A percentile compares a stretch with the other conserved stretches of the same genome.
phyloP scores from a whole-genome alignment of 1,284 basidiomycete genomes.

The Coniophora puteana region DNA sequence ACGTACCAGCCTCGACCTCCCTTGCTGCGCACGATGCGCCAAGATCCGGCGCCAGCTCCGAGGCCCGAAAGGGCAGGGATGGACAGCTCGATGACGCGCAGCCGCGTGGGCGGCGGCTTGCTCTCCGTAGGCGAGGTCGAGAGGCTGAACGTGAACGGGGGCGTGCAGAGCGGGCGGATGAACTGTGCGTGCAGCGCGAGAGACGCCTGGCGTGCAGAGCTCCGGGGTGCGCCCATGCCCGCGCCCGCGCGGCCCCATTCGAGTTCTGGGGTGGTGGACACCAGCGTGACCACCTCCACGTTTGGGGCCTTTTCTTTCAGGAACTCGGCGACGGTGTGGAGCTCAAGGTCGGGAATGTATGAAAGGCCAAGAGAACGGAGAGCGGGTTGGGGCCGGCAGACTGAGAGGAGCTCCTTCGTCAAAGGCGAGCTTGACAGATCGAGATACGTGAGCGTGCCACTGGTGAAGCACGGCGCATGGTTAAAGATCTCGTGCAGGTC shows the following conservation, averaged over 20 bases:
- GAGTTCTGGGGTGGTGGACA: conserved; percentile 75
- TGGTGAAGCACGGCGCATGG: conserved; percentile 78
- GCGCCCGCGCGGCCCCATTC: conserved; percentile 44
- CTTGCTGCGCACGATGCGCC: conserved; percentile 88
- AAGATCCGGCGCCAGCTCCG: conserved; percentile 74
- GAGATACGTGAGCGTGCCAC: conserved; percentile 78
- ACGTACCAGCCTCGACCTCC: conserved; percentile 96
- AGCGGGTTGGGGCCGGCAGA: conserved; percentile 65
- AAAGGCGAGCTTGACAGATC: conserved; percentile 86
- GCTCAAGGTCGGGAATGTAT: conserved; percentile 71
- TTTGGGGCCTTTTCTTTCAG: conserved; percentile 66
- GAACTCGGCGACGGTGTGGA: conserved; percentile 70
- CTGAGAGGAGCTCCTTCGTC: conserved; percentile 56
- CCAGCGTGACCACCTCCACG: conserved; percentile 84
- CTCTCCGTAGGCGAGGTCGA: conserved; percentile 27
- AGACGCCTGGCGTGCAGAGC: conserved; percentile 51
- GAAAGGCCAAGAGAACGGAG: conserved; percentile 88
- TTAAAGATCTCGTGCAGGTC: conserved; percentile 73
- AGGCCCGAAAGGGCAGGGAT: conserved; percentile 70
- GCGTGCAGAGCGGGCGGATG: conserved; percentile 74
- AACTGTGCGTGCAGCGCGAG: conserved; percentile 66
- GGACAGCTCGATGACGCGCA: conserved; percentile 88
- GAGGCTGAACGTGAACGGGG: conserved; percentile 68
- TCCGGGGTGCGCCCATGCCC: conserved; percentile 30
- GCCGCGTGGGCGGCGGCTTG: conserved; percentile 59